Evolutionary conservation across 2,329 filamentous ascomycete species (phyloP).

Genomic region (Akanthomyces dipterigenus): DNA sequence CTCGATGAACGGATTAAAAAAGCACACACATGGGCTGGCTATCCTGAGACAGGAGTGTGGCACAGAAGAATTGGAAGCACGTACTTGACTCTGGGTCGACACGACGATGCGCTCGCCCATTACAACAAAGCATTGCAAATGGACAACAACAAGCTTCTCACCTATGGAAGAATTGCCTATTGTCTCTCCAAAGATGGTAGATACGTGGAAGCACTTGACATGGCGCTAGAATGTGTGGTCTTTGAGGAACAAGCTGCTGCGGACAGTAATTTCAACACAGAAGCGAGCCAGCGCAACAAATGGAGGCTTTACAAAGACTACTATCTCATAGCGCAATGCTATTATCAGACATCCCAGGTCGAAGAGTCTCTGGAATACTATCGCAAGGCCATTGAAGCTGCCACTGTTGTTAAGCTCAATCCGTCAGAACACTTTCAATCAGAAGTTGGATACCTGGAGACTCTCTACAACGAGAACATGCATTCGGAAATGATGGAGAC

Average conservation of each 20-base stretch:
- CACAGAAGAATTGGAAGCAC: constrained; percentile 34
- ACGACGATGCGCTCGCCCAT: constrained; percentile 27
- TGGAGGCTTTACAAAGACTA: constrained; percentile 37
- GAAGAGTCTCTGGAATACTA: constrained; percentile 30
- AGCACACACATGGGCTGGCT: constrained; percentile 31
- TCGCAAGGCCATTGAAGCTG: constrained; percentile 28
- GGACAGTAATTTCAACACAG: constrained; percentile 19
- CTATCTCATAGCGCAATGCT: constrained; percentile 31
- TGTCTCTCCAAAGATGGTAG: constrained; percentile 31
- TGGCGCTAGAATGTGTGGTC: constrained; percentile 30
- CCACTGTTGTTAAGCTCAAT: constrained; percentile 20
- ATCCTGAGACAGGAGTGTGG: constrained; percentile 29
- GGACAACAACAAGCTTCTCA: constrained; percentile 32
- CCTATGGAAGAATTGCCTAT: constrained; percentile 33
- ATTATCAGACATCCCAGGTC: constrained; percentile 25
- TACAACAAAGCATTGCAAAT: constrained; percentile 30
- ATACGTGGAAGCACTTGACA: constrained; percentile 28
- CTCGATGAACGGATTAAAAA: constrained; percentile 28
- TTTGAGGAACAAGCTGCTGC: constrained; percentile 27
- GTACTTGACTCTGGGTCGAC: constrained; percentile 29
- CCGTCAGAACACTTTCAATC: constrained; percentile 30
- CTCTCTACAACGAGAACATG: constrained; percentile 30
- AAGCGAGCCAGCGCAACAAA: constrained; percentile 22
- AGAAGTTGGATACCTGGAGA: constrained; percentile 29
- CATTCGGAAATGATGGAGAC: constrained; percentile 29